Conservation (phyloP, 768 basidiomycete genomes). For the Pulveroboletus sp. region DNA sequence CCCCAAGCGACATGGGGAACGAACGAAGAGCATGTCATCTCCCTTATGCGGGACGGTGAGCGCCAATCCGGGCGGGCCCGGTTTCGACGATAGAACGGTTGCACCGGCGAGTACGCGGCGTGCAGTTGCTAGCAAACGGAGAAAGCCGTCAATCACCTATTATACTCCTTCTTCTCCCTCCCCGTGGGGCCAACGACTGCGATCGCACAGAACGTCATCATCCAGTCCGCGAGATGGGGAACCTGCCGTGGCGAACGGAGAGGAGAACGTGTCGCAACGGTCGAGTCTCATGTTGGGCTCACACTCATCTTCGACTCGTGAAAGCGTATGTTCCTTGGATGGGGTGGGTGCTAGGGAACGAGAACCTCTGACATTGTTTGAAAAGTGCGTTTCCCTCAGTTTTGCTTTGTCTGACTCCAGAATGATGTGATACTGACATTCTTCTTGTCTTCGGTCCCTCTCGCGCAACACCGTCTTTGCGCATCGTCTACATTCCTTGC, state of each 20-base stretch:
- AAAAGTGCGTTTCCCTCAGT: conserved; percentile 45
- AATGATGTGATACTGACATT: neutral
- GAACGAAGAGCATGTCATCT: conserved; percentile 4
- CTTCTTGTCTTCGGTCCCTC: neutral
- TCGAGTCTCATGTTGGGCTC: conserved; percentile 19
- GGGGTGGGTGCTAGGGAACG: conserved; percentile 12
- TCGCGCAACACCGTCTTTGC: neutral
- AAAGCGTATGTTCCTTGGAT: conserved; percentile 18
- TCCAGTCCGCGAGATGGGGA: conserved; percentile 4
- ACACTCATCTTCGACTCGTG: conserved; percentile 12
- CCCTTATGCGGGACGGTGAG: neutral
- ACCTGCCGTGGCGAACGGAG: conserved; percentile 1
- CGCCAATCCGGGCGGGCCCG: neutral
- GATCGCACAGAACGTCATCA: neutral
- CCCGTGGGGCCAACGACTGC: conserved; percentile 17
- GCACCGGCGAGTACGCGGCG: neutral
- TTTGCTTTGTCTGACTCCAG: neutral
- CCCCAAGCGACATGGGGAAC: neutral
- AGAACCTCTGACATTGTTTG: conserved; percentile 60
- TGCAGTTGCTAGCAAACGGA: conserved; percentile 7
- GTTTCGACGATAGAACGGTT: neutral
- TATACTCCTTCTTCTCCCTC: conserved; percentile 26
- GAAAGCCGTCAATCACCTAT: conserved; percentile 28
- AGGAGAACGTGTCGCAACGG: conserved; percentile 11
- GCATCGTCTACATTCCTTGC: neutral